A percentile compares a stretch with the other conserved stretches of the same genome.
phyloP scores from a whole-genome alignment of 495 filamentous ascomycete species.

The Podospora comata region DNA sequence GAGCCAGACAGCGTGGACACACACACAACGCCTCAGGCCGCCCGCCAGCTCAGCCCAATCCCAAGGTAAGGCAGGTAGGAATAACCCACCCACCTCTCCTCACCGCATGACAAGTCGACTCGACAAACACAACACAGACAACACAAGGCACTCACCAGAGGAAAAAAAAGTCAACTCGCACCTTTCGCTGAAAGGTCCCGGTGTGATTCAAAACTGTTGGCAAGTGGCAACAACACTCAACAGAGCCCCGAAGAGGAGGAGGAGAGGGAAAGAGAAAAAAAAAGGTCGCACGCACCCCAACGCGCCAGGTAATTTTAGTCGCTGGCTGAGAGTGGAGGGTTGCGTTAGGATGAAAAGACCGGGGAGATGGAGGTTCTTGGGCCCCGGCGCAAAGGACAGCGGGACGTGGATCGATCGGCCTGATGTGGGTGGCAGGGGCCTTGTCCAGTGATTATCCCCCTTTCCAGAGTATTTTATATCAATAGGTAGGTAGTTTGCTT shows the following conservation, averaged over 20 bases:
- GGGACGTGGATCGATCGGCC: slow-evolving; percentile 38
- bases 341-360: slow-evolving; percentile 34
- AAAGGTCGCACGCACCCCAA: slow-evolving; percentile 25
- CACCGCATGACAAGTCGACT: not conserved
- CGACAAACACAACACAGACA: slow-evolving; percentile 4
- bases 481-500: not conserved
- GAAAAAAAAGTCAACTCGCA: slow-evolving; percentile 16
- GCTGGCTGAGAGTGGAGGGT: slow-evolving; percentile 32
- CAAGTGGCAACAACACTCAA: slow-evolving; percentile 14
- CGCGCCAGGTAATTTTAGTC: slow-evolving; percentile 30
- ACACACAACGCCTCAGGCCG: not conserved
- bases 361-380: slow-evolving; percentile 35
- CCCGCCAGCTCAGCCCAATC: not conserved
- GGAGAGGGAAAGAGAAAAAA: slow-evolving; percentile 21
- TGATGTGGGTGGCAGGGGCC: not conserved
- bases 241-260: slow-evolving; percentile 21
- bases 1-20: not conserved
- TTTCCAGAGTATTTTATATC: not conserved
- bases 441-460: not conserved
- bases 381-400: slow-evolving; percentile 31
- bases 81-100: not conserved
- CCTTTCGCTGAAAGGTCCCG: slow-evolving; percentile 16
- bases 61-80: not conserved
- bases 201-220: slow-evolving; percentile 21
- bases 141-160: slow-evolving; percentile 1